Evolutionary conservation across 1,284 basidiomycete species (phyloP).

Genomic region (Schizophyllum commune): DNA sequence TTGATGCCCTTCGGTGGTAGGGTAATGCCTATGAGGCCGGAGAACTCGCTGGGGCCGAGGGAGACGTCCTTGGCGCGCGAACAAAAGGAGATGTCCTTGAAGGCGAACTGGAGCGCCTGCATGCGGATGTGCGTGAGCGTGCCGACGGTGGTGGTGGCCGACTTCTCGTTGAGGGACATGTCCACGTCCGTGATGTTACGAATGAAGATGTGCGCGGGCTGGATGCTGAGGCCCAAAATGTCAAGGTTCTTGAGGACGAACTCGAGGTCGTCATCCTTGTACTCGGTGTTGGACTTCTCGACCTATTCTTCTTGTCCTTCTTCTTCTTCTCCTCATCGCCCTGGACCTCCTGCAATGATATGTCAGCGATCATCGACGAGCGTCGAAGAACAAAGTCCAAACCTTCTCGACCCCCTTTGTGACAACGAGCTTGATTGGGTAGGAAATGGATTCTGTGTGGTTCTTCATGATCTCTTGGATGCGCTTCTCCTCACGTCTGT

Average conservation of each 20-base stretch:
- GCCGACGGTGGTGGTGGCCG: slow-evolving; percentile 41
- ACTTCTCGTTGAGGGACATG: slow-evolving; percentile 23
- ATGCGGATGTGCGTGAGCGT: slow-evolving; percentile 54
- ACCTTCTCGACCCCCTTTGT: slow-evolving; percentile 99
- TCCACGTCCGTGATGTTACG: slow-evolving; percentile 61
- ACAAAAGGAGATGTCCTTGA: slow-evolving; percentile 62
- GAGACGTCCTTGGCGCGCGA: slow-evolving; percentile 49
- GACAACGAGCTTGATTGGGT: slow-evolving; percentile 97
- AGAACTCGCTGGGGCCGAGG: slow-evolving; percentile 45
- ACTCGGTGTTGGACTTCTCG: slow-evolving; percentile 66
- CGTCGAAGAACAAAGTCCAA: slow-evolving; percentile 18
- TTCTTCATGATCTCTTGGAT: slow-evolving; percentile 99
- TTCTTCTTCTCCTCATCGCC: slow-evolving; percentile 68
- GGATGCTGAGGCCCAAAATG: slow-evolving; percentile 50
- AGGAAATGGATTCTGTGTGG: slow-evolving; percentile 99
- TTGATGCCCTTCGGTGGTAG: slow-evolving; percentile 58
- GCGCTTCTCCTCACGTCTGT: slow-evolving; percentile 98
- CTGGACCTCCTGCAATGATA: slow-evolving; percentile 68
- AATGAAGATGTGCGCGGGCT: slow-evolving; percentile 62
- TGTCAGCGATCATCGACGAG: slow-evolving; percentile 6
- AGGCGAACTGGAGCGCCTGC: slow-evolving; percentile 51
- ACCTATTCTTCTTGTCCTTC: slow-evolving; percentile 68
- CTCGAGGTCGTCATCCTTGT: slow-evolving; percentile 54
- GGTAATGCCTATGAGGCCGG: slow-evolving; percentile 49
- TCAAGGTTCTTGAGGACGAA: slow-evolving; percentile 66